phyloP scores from a whole-genome alignment of 1,284 basidiomycete genomes.

The Malassezia equina region DNA sequence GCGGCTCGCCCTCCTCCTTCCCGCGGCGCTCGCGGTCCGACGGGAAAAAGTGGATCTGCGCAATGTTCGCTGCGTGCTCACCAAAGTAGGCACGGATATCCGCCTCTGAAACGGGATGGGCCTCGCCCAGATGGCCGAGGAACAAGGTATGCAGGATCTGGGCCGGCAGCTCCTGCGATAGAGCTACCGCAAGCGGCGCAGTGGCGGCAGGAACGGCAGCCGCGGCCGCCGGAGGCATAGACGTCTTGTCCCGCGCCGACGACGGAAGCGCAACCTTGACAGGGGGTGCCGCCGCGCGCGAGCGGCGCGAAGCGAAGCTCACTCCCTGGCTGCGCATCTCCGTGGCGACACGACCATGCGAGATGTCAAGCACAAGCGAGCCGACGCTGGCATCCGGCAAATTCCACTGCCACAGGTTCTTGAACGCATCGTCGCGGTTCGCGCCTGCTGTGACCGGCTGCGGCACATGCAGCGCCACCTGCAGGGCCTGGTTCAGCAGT shows the following conservation, averaged over 20 bases:
- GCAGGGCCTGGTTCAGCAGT: constrained; percentile 77
- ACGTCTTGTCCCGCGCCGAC: constrained; percentile 7
- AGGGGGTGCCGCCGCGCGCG: background rate
- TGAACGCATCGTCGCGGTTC: constrained; percentile 60
- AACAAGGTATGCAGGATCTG: constrained; percentile 21
- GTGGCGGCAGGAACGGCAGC: background rate
- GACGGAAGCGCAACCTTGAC: constrained; percentile 10
- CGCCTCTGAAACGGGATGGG: constrained; percentile 29
- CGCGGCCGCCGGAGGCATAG: no score
- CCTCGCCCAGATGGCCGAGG: constrained; percentile 31
- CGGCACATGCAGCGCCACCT: constrained; percentile 67
- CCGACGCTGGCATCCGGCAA: constrained; percentile 85
- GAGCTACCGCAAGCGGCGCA: background rate
- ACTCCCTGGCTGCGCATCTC: constrained; percentile 89
- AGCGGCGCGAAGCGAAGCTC: constrained; percentile 84
- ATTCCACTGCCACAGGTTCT: constrained; percentile 89
- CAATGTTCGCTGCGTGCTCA: constrained; percentile 24
- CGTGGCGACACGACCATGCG: constrained; percentile 78
- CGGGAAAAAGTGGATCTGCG: constrained; percentile 25
- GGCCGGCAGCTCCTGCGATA: constrained; percentile 10
- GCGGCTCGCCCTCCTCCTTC: constrained; percentile 7
- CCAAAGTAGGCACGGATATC: constrained; percentile 35
- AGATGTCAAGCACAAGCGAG: constrained; percentile 72
- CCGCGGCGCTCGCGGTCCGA: constrained; percentile 10
- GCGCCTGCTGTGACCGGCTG: constrained; percentile 52